Evolutionary conservation across 163 green algal genomes (phyloP).

Genomic region (Prototheca wickerhamii): DNA sequence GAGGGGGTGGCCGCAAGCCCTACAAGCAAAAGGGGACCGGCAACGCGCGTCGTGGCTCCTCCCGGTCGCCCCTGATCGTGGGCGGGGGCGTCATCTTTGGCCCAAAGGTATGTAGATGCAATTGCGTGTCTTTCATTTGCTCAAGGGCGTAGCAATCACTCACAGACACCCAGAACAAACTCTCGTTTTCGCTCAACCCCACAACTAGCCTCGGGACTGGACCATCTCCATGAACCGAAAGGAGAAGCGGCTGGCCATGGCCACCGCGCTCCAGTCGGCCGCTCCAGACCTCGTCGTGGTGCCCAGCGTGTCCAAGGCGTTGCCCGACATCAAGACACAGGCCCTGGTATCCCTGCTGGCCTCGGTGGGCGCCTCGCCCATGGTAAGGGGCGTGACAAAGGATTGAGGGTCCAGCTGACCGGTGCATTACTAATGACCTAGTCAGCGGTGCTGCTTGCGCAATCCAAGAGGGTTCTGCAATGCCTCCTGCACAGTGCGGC

Average conservation of each 20-base stretch:
- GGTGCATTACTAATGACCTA: too few relatives aligned
- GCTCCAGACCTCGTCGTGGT: conserved; percentile 73
- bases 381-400: background rate
- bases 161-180: background rate
- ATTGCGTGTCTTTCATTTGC: background rate
- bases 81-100: conserved; percentile 89
- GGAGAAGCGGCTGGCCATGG: conserved; percentile 84
- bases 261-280: conserved; percentile 86
- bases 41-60: conserved; percentile 76
- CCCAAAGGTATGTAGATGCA: conserved; percentile 59
- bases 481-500: too few relatives aligned
- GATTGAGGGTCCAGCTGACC: background rate
- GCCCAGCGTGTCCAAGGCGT: conserved; percentile 46
- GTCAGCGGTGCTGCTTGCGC: too few relatives aligned
- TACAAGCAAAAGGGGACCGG: conserved; percentile 96
- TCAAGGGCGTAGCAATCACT: background rate
- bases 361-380: conserved; percentile 33
- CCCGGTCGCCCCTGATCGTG: conserved; percentile 73
- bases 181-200: background rate
- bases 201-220: conserved; percentile 83
- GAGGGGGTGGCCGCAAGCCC: conserved; percentile 95
- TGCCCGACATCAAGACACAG: conserved; percentile 72
- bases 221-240: conserved; percentile 99
- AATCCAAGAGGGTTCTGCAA: too few relatives aligned
- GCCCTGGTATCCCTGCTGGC: conserved; percentile 55